phyloP scores from a whole-genome alignment of 108 stramenopile species.

The Pseudonitzschia multiseries region DNA sequence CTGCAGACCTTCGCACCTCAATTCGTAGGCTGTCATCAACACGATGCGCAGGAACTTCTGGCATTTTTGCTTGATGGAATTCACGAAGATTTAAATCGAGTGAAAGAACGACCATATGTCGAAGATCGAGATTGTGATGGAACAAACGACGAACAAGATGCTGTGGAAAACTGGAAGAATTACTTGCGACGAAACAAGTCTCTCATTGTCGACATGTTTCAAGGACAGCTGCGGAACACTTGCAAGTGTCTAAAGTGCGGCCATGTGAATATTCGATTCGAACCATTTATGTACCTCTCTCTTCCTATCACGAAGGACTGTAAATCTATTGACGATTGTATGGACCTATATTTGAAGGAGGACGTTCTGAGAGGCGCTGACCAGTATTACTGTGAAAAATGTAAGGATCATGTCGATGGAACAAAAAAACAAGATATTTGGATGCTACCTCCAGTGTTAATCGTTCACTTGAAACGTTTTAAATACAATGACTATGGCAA shows the following conservation, averaged over 20 bases:
- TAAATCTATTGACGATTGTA: conserved; percentile 69
- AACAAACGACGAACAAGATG: conserved; percentile 73
- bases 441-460: conserved; percentile 90
- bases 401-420: conserved; percentile 76
- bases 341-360: conserved; percentile 67
- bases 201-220: conserved; percentile 92
- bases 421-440: conserved; percentile 87
- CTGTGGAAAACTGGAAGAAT: conserved; percentile 82
- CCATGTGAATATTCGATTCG: conserved; percentile 81
- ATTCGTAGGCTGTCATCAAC: conserved; percentile 90
- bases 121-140: conserved; percentile 88
- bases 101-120: conserved; percentile 79
- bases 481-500: conserved; percentile 59
- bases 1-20: conserved; percentile 78
- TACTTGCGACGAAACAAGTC: conserved; percentile 85
- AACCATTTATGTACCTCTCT: conserved; percentile 95
- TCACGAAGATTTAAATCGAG: conserved; percentile 94
- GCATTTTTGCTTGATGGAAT: conserved; percentile 87
- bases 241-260: conserved; percentile 74
- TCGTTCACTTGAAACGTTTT: conserved; percentile 95
- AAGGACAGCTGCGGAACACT: conserved; percentile 92
- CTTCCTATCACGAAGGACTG: conserved; percentile 60
- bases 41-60: conserved; percentile 93
- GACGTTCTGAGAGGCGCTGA: conserved; percentile 77
- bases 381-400: conserved; percentile 81